Evolutionary conservation across 1,284 basidiomycete species (phyloP), one percentile per base, ranked within the genome.

Genomic region (Cryptococcus floricola): DNA sequence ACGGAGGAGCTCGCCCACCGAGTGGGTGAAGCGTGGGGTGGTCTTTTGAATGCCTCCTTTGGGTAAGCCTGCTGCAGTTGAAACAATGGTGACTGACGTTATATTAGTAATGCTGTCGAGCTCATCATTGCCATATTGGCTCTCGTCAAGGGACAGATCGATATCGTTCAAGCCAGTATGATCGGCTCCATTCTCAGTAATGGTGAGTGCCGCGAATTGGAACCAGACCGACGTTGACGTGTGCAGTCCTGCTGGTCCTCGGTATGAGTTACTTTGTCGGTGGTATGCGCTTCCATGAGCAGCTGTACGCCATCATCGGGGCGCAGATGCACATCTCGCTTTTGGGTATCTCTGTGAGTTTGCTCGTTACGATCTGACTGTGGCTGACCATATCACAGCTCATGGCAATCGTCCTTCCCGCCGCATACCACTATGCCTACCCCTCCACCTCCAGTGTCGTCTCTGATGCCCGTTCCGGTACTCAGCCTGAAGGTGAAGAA

Each of bases 291-390:
- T 86, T 84, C 75, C 81, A 82, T 63, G 82, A 85, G 62, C 84
- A 85, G 67, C 79, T 83, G 42, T 86, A 86, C 66, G 81, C 81
- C 48, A 79, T 83, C 28, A 81, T 72, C 82, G 88, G 85, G 57
- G 84, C 88, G 2, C 91, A 93, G 74, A 77, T 91, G 59, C 89
- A 92, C 71, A 86, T 87, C 9, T 87, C 88, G 13, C 78, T 93
- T 34, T 74, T 94, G 58, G 87, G 86, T 19, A 80, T 92, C 57
- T 86, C 87, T 53, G 87, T 89, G 50, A 85, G 88, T 65, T 10
- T 16, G 23, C 59, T n/a, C 19, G 42, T 57, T 10, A 49, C 59
- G 0, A 50, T 25, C 16, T 4, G 9, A 7, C 19, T 12, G 14
- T 6, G 5, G 34, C 58, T 53, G 52, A 66, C 43, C 4, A 34